Evolutionary conservation across 768 basidiomycete genomes (phyloP).

Genomic region (Trametes sanguinea): DNA sequence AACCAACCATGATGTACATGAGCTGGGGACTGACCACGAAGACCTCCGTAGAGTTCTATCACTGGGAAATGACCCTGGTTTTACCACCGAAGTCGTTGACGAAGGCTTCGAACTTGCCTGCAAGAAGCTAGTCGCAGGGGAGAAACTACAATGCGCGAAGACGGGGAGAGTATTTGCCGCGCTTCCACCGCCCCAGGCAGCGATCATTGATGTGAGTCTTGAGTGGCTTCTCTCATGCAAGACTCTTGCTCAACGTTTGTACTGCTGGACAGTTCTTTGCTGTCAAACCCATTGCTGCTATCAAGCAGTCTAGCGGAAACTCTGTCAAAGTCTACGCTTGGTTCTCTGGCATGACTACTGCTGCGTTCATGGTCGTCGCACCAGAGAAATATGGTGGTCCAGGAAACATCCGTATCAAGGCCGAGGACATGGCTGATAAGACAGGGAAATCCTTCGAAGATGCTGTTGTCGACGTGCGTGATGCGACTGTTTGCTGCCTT

Average conservation of each 20-base stretch:
- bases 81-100: background rate
- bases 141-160: background rate
- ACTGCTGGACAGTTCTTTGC: constrained; percentile 2
- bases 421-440: constrained; percentile 2
- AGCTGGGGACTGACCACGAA: background rate
- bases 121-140: background rate
- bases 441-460: constrained; percentile 5
- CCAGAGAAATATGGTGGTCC: constrained; percentile 19
- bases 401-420: constrained; percentile 16
- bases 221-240: too few relatives aligned
- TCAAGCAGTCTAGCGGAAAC: constrained; percentile 11
- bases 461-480: constrained; percentile 10
- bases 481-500: background rate
- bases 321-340: constrained; percentile 19
- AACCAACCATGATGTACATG: too few relatives aligned
- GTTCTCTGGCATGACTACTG: constrained; percentile 15
- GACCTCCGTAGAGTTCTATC: background rate
- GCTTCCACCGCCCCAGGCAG: background rate
- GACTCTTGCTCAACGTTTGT: too few relatives aligned
- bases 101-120: background rate
- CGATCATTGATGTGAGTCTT: background rate
- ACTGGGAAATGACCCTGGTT: background rate
- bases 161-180: background rate
- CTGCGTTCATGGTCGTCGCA: constrained; percentile 12
- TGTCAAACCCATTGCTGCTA: background rate